Base-by-base conservation (phyloP, 345 rosid genomes). In the Pistacia vera region DNA sequence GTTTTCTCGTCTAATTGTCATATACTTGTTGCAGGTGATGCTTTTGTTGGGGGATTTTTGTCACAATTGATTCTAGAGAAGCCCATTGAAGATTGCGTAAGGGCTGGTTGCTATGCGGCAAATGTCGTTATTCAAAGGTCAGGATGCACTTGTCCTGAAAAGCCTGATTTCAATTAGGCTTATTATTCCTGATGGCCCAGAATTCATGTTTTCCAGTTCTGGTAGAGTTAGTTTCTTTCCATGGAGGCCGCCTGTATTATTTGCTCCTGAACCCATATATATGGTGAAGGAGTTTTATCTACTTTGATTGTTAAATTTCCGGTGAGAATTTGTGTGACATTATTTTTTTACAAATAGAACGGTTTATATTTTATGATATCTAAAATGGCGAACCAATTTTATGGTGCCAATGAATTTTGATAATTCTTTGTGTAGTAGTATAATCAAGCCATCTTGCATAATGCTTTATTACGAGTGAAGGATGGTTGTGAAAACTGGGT, bases 91-190 rank as follows among this genome's bases (percentile, higher is more conserved):
- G 97, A 85, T 20, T 92, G 97, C 11, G 92, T 96, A 55, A 92
- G 80, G 78, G 98, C 93, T 13, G 99, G 94, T 14, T 86, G 88
- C 76, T 93, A 96, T 35, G 98, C 95, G 0, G 83, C 97, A 17
- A 91, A 93, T 60, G 94, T 91, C 18, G 84, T 95, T 66, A 95
- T 95, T 86, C 99, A 92, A 64, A 90, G 98, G 86, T 88, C 97
- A 60, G 97, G 99, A 44, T 96, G 99, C 97, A 90, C 97, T 66
- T 92, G 88, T 49, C 96, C 96, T 0, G 87, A 78, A 55, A 88
- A 86, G 85, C 93, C 93, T 3, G 80, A 88, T 20, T 88, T 88
- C 78, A 78, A 68, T 18, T 88, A 81, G 70, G 79, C 77, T 28
- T 13, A 28, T 49, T 52, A n/a, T 57, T 30, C 22, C 18, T 57